Conservation (phyloP, 2,329 filamentous ascomycete species). For the Verticillium klebahnii region DNA sequence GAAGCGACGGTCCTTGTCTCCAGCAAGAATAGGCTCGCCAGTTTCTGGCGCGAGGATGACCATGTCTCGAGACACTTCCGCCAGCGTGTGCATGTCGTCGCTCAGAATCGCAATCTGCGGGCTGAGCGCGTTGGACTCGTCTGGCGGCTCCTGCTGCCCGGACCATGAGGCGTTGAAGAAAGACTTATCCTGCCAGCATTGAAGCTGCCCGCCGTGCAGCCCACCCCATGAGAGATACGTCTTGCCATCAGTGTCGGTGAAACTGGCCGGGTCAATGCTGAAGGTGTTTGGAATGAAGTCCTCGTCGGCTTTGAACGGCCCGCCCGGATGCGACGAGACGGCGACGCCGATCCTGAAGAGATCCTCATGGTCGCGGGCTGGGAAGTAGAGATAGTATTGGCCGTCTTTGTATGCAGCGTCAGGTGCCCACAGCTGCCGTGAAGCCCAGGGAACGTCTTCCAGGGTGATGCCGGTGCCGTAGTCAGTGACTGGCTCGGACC, state of each 20-base stretch:
- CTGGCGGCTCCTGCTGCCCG: slow-evolving; percentile 55
- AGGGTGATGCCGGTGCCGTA: slow-evolving; percentile 65
- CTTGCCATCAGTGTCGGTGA: slow-evolving; percentile 54
- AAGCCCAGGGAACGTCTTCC: slow-evolving; percentile 69
- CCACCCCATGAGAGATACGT: slow-evolving; percentile 64
- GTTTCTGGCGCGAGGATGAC: slow-evolving; percentile 59
- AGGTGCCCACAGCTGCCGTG: slow-evolving; percentile 76
- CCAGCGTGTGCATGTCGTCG: slow-evolving; percentile 62
- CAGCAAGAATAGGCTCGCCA: slow-evolving; percentile 53
- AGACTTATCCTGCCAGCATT: slow-evolving; percentile 60
- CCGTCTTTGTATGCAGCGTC: slow-evolving; percentile 65
- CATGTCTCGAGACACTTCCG: slow-evolving; percentile 50
- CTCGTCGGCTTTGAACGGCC: slow-evolving; percentile 64
- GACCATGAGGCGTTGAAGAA: slow-evolving; percentile 50
- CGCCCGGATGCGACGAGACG: slow-evolving; percentile 55
- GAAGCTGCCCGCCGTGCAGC: slow-evolving; percentile 75
- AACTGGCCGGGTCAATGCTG: slow-evolving; percentile 71
- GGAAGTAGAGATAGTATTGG: slow-evolving; percentile 74
- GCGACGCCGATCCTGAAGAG: slow-evolving; percentile 75
- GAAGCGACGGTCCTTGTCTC: slow-evolving; percentile 70
- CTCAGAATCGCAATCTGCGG: slow-evolving; percentile 61
- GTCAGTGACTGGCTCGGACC: slow-evolving; percentile 59
- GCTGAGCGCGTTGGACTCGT: slow-evolving; percentile 49
- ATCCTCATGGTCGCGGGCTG: slow-evolving; percentile 63
- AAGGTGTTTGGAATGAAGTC: slow-evolving; percentile 63